Conservation (phyloP, 2,329 filamentous ascomycete species). For the Apiospora aurea region DNA sequence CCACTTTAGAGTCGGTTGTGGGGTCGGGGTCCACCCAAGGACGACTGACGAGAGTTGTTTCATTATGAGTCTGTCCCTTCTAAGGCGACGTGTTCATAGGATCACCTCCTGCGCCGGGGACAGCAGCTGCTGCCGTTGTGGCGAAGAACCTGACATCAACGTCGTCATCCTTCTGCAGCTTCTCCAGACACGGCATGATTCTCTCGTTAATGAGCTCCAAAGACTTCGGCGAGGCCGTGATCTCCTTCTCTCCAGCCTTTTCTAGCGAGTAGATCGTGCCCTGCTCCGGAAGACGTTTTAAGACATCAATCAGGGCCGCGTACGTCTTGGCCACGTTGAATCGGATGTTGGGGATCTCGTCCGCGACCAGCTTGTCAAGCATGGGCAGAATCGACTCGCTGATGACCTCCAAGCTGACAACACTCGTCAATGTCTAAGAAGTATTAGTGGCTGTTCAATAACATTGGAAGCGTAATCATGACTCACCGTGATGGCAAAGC, state of each 20-base stretch:
- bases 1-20: not conserved
- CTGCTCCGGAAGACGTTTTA: conserved; percentile 88
- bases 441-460: conserved; percentile 29
- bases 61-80: conserved; percentile 44
- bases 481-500: conserved; percentile 96
- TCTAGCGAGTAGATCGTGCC: conserved; percentile 87
- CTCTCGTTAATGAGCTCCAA: conserved; percentile 84
- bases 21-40: not conserved
- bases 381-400: conserved; percentile 93
- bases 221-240: conserved; percentile 72
- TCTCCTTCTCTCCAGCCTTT: conserved; percentile 70
- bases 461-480: not conserved
- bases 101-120: conserved; percentile 58
- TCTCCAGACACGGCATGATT: conserved; percentile 88
- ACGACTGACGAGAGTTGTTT: conserved; percentile 31
- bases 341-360: conserved; percentile 98
- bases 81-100: conserved; percentile 73
- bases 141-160: conserved; percentile 99
- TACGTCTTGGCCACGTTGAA: conserved; percentile 99
- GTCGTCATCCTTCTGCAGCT: conserved; percentile 96
- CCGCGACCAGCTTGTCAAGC: conserved; percentile 89
- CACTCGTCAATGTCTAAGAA: conserved; percentile 84
- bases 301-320: conserved; percentile 84
- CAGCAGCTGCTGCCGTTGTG: conserved; percentile 78
- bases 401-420: conserved; percentile 93